Evolutionary conservation across 306 rosid species (phyloP), one percentile per base, ranked within the genome.

Genomic region (Castanea crenata): DNA sequence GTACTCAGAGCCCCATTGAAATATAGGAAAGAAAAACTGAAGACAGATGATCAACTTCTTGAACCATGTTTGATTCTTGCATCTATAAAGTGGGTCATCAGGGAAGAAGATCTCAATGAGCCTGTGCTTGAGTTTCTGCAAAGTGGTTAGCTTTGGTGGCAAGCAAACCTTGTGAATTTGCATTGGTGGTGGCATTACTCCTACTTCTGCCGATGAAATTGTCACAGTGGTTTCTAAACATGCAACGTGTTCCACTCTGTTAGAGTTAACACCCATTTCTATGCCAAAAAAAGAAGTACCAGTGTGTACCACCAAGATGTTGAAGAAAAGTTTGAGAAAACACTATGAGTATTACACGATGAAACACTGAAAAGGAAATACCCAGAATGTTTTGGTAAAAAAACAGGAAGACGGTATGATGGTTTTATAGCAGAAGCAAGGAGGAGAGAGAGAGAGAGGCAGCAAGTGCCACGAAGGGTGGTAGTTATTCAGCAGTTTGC

Each of bases 31-130:
- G 73, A 93, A 46, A 63, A 77, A 89, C 18, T 96, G 98, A 59
- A 96, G 89, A 51, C 76, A 90, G 18, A 96, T 90, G 19, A 89
- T 46, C 10, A 93, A 18, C 67, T 89, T 96, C 20, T 15, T 76
- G 75, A 82, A 5, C 62, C 79, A 78, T 14, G 94, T 74, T 69
- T 91, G 91, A 86, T 93, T 86, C 74, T 90, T 91, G 87, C 93
- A 91, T 56, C 78, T 71, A 83, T 90, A 85, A 20, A 96, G 82
- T 34, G 99, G 99, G 35, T 96, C 92, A 55, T 96, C 98, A 0
- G 98, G 97, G 90, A 96, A 96, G 81, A 93, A 93, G 25, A 96
- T 88, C 80, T 96, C 98, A 16, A 89, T 77, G 54, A 96, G 77
- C 70, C 92, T 86, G n/a, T 73, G 88, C 69, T 79, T 86, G 20